Percentiles rank a stretch among this genome's conserved stretches.
Conservation (phyloP, 106 monocot species). For the Dioscorea dumetorum region DNA sequence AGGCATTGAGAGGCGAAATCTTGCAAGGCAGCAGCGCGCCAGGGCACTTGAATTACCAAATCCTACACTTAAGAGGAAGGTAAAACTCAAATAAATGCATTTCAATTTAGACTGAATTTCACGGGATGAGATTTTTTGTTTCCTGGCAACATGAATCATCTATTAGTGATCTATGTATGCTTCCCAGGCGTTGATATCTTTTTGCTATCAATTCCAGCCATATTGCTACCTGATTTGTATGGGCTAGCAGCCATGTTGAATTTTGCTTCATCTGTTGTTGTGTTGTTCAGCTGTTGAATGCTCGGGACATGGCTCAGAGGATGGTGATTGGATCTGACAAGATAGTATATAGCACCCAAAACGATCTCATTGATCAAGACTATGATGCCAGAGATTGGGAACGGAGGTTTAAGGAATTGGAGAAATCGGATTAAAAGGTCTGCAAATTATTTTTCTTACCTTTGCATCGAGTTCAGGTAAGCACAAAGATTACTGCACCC, state of each 20-base stretch:
- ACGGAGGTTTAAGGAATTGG: conserved; percentile 57
- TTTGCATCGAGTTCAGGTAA: too few species aligned
- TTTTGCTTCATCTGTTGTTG: not conserved
- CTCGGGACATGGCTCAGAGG: conserved; percentile 70
- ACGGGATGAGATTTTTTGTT: not conserved
- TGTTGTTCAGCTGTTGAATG: conserved; percentile 60
- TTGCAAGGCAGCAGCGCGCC: conserved; percentile 64
- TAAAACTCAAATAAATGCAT: conserved; percentile 13
- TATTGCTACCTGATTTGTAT: too few species aligned
- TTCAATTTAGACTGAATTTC: not conserved
- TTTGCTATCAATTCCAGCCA: too few species aligned
- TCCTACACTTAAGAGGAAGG: conserved; percentile 65
- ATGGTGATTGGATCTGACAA: conserved; percentile 71
- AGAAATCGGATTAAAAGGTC: conserved; percentile 30
- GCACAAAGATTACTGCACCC: too few species aligned
- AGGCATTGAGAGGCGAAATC: conserved; percentile 60
- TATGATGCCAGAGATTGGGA: conserved; percentile 83
- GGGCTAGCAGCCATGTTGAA: not conserved
- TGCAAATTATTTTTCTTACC: too few species aligned
- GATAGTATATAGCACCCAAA: conserved; percentile 81
- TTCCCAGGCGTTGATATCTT: not conserved
- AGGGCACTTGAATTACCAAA: conserved; percentile 55
- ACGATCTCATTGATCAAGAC: conserved; percentile 71
- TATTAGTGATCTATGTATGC: not conserved
- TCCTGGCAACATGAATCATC: not conserved